Conservation (phyloP, 2,329 filamentous ascomycete genomes). For the Nannizzia gypsea region DNA sequence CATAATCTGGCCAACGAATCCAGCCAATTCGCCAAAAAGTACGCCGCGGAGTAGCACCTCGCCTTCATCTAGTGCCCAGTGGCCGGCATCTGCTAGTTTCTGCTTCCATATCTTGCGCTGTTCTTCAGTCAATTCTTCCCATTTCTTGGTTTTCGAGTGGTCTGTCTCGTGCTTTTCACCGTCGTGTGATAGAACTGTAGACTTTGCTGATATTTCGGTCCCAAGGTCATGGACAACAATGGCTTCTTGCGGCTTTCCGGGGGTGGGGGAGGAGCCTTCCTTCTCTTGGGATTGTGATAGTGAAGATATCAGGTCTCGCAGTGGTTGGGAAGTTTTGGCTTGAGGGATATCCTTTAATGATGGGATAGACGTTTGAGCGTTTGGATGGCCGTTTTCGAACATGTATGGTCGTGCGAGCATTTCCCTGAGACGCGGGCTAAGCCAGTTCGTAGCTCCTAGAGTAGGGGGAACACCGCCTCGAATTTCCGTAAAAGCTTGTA, state of each 20-base stretch:
- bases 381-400: slow-evolving; percentile 18
- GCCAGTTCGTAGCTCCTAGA: slow-evolving; percentile 44
- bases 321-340: slow-evolving; percentile 12
- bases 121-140: slow-evolving; percentile 56
- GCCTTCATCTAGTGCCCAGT: slow-evolving; percentile 63
- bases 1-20: slow-evolving; percentile 8
- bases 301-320: slow-evolving; percentile 23
- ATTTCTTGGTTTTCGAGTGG: slow-evolving; percentile 31
- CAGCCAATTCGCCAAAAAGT: slow-evolving; percentile 60
- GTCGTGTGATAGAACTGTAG: not conserved
- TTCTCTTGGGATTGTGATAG: slow-evolving; percentile 15
- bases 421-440: slow-evolving; percentile 42
- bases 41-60: slow-evolving; percentile 66
- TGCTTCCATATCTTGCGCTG: slow-evolving; percentile 59
- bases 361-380: slow-evolving; percentile 11
- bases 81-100: slow-evolving; percentile 55
- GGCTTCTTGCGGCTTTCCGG: slow-evolving; percentile 15
- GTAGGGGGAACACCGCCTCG: slow-evolving; percentile 46
- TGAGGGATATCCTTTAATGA: slow-evolving; percentile 6
- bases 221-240: slow-evolving; percentile 13
- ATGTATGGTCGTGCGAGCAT: slow-evolving; percentile 31
- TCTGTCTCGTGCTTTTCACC: not conserved
- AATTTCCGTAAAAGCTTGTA: slow-evolving; percentile 51
- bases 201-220: not conserved
- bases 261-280: slow-evolving; percentile 18